These are phyloP conservation scores for Phytophthora kernoviae DNA, from an alignment of 352 stramenopile species.

Conservation along the genomic window DNA sequence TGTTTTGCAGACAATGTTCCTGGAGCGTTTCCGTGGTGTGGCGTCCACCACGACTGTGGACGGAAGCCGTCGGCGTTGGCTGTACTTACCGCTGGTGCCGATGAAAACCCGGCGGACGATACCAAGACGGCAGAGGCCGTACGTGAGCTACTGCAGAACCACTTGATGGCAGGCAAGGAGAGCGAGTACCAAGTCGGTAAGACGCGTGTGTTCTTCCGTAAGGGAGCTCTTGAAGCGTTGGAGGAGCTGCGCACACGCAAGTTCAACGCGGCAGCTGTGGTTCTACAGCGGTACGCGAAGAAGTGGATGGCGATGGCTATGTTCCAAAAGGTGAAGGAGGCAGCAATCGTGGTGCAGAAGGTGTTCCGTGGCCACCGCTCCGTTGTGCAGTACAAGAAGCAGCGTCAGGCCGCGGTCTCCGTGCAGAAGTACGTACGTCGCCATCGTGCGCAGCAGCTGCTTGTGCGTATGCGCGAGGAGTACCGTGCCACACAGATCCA, in stretches of 20 bases:
- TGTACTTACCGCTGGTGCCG: constrained; percentile 35
- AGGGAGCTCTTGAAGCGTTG: constrained; percentile 91
- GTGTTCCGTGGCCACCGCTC: constrained; percentile 52
- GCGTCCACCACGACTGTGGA: constrained; percentile 32
- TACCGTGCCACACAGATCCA: constrained; percentile 84
- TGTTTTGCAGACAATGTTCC: constrained; percentile 88
- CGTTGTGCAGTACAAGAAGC: constrained; percentile 60
- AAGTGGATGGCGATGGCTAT: constrained; percentile 77
- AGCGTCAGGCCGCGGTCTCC: constrained; percentile 59
- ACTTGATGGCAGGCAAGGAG: constrained; percentile 66
- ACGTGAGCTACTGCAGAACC: constrained; percentile 57
- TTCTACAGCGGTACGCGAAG: constrained; percentile 83
- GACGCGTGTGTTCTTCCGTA: constrained; percentile 94
- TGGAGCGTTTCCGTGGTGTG: constrained; percentile 84
- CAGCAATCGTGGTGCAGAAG: constrained; percentile 65
- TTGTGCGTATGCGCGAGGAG: constrained; percentile 63
- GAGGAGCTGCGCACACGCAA: constrained; percentile 86
- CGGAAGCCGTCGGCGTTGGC: constrained; percentile 33
- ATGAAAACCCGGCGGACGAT: constrained; percentile 43
- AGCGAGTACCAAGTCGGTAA: constrained; percentile 88
- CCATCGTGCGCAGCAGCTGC: constrained; percentile 59
- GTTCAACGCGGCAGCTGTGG: constrained; percentile 78
- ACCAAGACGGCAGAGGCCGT: constrained; percentile 43
- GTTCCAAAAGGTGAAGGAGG: constrained; percentile 63
- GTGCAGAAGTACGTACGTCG: constrained; percentile 76